Percentiles rank a stretch among this genome's conserved stretches.
Conservation (phyloP, 1,139 yeast genomes). For the Lodderomyces oxycetoniae region DNA sequence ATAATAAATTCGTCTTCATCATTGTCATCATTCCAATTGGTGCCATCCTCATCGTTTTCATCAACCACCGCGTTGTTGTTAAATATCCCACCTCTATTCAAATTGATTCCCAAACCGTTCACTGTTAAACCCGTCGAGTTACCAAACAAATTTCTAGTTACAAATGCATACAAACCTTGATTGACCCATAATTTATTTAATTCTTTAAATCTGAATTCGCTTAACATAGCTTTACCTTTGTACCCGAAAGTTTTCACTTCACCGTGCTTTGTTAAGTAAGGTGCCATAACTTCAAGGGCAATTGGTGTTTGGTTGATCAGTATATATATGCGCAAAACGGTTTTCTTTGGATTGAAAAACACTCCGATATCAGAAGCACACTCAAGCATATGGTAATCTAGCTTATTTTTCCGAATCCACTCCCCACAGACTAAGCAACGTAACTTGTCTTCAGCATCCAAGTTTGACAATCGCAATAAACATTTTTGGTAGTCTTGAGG, state of each 20-base stretch:
- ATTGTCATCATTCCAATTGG: constrained; percentile 17
- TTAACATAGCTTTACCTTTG: constrained; percentile 52
- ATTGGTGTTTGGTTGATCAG: constrained; percentile 28
- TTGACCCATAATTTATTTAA: constrained; percentile 58
- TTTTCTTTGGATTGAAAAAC: constrained; percentile 41
- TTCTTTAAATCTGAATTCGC: constrained; percentile 47
- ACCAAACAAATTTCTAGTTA: constrained; percentile 33
- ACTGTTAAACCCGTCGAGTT: constrained; percentile 12
- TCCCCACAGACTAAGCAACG: constrained; percentile 34
- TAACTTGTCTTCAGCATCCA: constrained; percentile 21
- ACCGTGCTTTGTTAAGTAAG: constrained; percentile 69
- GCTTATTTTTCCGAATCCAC: constrained; percentile 16
- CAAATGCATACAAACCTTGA: constrained; percentile 42
- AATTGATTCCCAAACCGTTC: constrained; percentile 9
- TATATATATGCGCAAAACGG: constrained; percentile 33
- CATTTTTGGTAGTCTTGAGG: constrained; percentile 31
- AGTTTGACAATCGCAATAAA: constrained; percentile 23
- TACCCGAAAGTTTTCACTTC: constrained; percentile 56
- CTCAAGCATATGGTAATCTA: constrained; percentile 21
- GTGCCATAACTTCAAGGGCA: constrained; percentile 45
- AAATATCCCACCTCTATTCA: constrained; percentile 12
- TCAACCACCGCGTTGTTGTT: constrained; percentile 14
- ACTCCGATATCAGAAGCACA: constrained; percentile 33
- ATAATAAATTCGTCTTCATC: constrained; percentile 14
- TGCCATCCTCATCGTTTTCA: constrained; percentile 16